Conservation (phyloP, 306 rosid genomes). For the Arachis stenosperma region DNA sequence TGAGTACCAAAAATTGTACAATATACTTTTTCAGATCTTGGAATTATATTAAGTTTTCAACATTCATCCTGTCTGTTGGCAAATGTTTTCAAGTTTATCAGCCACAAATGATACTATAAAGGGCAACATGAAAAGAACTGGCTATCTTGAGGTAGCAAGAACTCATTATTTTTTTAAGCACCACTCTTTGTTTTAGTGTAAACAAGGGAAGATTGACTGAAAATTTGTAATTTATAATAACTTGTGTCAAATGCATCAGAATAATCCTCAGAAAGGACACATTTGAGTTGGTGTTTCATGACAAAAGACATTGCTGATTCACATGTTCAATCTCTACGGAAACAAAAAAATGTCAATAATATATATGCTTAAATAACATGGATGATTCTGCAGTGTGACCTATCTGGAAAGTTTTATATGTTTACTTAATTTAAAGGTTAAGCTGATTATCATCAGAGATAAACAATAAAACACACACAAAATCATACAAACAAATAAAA, state of each 20-base stretch:
- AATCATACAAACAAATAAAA: too few relatives aligned
- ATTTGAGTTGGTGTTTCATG: conserved; percentile 20
- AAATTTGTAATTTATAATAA: not conserved
- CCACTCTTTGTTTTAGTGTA: not conserved
- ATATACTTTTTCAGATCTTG: conserved; percentile 1
- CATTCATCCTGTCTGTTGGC: not conserved
- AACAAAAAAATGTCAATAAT: conserved; percentile 10
- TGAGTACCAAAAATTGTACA: not conserved
- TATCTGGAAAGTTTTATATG: conserved; percentile 16
- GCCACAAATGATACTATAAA: not conserved
- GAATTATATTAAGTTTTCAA: not conserved
- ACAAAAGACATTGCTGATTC: conserved; percentile 4
- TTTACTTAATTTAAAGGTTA: conserved; percentile 1
- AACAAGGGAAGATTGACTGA: conserved; percentile 20
- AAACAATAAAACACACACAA: not conserved
- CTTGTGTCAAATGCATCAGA: conserved; percentile 21
- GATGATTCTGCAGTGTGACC: not conserved
- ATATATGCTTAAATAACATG: not conserved
- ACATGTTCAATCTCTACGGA: conserved; percentile 9
- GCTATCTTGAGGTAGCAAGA: not conserved
- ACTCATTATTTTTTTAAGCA: not conserved
- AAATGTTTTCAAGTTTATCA: not conserved
- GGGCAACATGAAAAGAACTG: not conserved
- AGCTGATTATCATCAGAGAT: conserved; percentile 22
- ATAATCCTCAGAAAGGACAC: not conserved